Evolutionary conservation across 495 filamentous ascomycete genomes (phyloP).

Genomic region (Xylaria sp.): DNA sequence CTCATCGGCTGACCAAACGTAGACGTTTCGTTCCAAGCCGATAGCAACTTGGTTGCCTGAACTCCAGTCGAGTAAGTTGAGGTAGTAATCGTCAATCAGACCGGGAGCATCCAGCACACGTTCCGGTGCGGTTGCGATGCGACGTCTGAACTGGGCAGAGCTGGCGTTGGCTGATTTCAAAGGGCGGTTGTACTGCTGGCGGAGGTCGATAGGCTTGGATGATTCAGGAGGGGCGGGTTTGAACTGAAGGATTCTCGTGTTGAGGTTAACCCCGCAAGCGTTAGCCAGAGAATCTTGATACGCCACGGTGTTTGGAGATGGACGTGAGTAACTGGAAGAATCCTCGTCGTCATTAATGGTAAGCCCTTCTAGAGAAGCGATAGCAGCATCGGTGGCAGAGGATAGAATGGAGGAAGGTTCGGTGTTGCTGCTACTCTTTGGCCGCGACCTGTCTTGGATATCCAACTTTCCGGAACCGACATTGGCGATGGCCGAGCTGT

Average conservation of each 20-base stretch:
- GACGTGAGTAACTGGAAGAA: conserved; percentile 67
- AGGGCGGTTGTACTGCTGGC: conserved; percentile 97
- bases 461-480: conserved; percentile 82
- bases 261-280: conserved; percentile 90
- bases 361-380: conserved; percentile 78
- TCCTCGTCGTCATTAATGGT: conserved; percentile 63
- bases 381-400: conserved; percentile 76
- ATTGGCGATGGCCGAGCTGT: conserved; percentile 86
- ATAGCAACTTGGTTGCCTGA: conserved; percentile 97
- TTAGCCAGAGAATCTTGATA: conserved; percentile 92
- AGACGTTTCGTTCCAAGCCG: conserved; percentile 94
- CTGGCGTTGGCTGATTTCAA: conserved; percentile 76
- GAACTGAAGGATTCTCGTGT: conserved; percentile 96
- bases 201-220: conserved; percentile 95
- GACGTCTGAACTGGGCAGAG: conserved; percentile 84
- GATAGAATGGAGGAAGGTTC: conserved; percentile 77
- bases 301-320: conserved; percentile 83
- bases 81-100: conserved; percentile 97
- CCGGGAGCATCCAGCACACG: conserved; percentile 97
- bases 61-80: conserved; percentile 98
- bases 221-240: conserved; percentile 97
- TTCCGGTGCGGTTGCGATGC: conserved; percentile 92
- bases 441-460: conserved; percentile 66
- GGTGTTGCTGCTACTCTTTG: conserved; percentile 64
- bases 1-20: conserved; percentile 98